Conservation (phyloP, 768 basidiomycete genomes). For the Amanita pallidorosea region DNA sequence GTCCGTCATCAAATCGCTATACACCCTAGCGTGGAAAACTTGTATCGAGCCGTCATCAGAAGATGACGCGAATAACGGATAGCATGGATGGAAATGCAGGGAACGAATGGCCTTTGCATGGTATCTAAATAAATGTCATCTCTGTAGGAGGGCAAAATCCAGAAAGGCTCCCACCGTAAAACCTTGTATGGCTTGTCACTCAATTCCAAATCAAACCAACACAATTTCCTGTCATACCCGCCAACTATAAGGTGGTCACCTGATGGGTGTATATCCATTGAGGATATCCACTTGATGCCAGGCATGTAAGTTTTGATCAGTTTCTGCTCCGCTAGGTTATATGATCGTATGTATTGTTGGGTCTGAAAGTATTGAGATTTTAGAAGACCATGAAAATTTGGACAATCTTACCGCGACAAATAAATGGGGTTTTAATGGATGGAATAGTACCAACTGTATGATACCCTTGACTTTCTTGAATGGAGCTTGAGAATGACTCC, state of each 20-base stretch:
- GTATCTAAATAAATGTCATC: constrained; percentile 45
- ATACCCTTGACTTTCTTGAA: constrained; percentile 92
- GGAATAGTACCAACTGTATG: constrained; percentile 89
- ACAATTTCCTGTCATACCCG: constrained; percentile 93
- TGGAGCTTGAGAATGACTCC: constrained; percentile 93
- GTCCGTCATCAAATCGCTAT: constrained; percentile 92
- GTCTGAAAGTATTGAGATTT: constrained; percentile 43
- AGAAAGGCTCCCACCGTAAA: constrained; percentile 45
- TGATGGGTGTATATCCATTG: constrained; percentile 92
- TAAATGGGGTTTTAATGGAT: constrained; percentile 90
- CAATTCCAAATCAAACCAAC: constrained; percentile 98
- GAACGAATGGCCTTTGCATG: constrained; percentile 91
- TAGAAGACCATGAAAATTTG: constrained; percentile 1
- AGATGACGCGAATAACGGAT: constrained; percentile 92
- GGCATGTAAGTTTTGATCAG: constrained; percentile 88
- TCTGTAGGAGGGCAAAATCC: background rate
- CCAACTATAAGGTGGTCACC: constrained; percentile 97
- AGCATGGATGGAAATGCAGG: constrained; percentile 85
- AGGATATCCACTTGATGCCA: constrained; percentile 97
- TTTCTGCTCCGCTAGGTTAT: constrained; percentile 91
- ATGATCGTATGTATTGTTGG: constrained; percentile 90
- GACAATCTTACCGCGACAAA: constrained; percentile 81
- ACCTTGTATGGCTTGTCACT: constrained; percentile 97
- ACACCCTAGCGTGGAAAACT: constrained; percentile 92
- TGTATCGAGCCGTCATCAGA: constrained; percentile 97